Conservation (phyloP, 2,329 filamentous ascomycete species). For the Aspergillus tubingensis region DNA sequence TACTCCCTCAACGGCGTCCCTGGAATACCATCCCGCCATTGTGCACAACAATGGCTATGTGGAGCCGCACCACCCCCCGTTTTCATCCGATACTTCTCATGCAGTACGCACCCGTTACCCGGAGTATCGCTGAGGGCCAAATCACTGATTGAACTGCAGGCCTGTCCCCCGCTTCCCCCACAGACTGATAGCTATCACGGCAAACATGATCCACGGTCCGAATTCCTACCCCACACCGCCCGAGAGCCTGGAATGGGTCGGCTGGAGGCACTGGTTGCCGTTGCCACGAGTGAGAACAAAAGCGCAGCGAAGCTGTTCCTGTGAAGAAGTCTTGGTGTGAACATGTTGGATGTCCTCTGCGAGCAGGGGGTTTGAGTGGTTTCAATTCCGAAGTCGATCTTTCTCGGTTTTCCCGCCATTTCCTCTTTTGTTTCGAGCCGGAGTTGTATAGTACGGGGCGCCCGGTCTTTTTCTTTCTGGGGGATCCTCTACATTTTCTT, state of each 20-base stretch:
- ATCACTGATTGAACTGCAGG: slow-evolving; percentile 37
- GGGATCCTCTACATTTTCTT: slow-evolving; percentile 13
- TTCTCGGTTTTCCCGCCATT: slow-evolving; percentile 4
- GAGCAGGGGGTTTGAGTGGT: neutral
- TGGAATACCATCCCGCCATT: slow-evolving; percentile 52
- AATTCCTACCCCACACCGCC: slow-evolving; percentile 31
- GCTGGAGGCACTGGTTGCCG: slow-evolving; percentile 53
- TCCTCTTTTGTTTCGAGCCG: slow-evolving; percentile 16
- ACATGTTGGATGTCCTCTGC: neutral
- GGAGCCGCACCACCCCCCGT: slow-evolving; percentile 43
- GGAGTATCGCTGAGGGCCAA: slow-evolving; percentile 27
- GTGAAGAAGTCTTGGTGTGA: slow-evolving; percentile 15
- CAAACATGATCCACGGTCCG: slow-evolving; percentile 31
- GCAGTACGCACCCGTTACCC: slow-evolving; percentile 41
- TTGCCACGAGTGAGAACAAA: slow-evolving; percentile 51
- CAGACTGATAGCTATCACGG: slow-evolving; percentile 32
- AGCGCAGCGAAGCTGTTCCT: slow-evolving; percentile 36
- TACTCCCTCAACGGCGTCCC: slow-evolving; percentile 50
- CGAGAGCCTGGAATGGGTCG: slow-evolving; percentile 47
- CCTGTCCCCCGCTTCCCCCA: slow-evolving; percentile 35
- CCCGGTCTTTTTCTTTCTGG: slow-evolving; percentile 14
- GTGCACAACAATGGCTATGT: slow-evolving; percentile 51
- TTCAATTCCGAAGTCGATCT: neutral
- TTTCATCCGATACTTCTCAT: slow-evolving; percentile 39
- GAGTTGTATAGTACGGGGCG: slow-evolving; percentile 22